phyloP scores from a whole-genome alignment of 768 basidiomycete genomes.

The Phlebiopsis gigantea region DNA sequence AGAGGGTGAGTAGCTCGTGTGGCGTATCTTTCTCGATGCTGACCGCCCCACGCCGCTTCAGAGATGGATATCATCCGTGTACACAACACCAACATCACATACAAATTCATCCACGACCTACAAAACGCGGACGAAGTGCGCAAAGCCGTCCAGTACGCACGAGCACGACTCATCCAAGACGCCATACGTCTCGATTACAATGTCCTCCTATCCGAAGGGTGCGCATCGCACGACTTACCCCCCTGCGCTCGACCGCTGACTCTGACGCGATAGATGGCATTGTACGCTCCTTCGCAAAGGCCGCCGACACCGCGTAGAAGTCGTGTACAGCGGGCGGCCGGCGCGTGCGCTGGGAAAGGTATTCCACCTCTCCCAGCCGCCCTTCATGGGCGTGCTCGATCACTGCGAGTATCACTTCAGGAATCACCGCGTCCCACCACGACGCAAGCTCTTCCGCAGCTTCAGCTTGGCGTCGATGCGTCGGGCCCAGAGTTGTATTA shows the following conservation, averaged over 20 bases:
- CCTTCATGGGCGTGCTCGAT: constrained; percentile 63
- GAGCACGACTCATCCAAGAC: constrained; percentile 56
- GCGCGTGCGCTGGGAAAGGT: constrained; percentile 48
- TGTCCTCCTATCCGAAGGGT: constrained; percentile 65
- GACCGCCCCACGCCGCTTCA: constrained; percentile 20
- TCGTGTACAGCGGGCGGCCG: constrained; percentile 65
- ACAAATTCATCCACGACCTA: constrained; percentile 40
- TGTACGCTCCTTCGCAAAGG: constrained; percentile 60
- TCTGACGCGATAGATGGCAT: constrained; percentile 51
- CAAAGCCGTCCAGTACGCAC: constrained; percentile 51
- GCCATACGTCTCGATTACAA: constrained; percentile 54
- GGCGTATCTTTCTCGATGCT: neutral
- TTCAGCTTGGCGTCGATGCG: neutral
- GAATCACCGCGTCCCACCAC: neutral
- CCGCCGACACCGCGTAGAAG: constrained; percentile 58
- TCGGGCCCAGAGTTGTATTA: neutral
- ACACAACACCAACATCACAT: constrained; percentile 45
- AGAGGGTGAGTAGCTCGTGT: constrained; percentile 38
- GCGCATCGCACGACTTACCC: neutral
- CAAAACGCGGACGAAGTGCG: constrained; percentile 47
- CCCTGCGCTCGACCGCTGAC: neutral
- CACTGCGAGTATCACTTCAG: constrained; percentile 22
- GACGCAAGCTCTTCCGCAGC: neutral
- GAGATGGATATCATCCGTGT: constrained; percentile 58
- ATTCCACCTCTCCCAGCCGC: constrained; percentile 45